Evolutionary conservation across 2,329 filamentous ascomycete genomes (phyloP), one percentile per base, ranked within the genome.

Genomic region (Fusarium domesticum): DNA sequence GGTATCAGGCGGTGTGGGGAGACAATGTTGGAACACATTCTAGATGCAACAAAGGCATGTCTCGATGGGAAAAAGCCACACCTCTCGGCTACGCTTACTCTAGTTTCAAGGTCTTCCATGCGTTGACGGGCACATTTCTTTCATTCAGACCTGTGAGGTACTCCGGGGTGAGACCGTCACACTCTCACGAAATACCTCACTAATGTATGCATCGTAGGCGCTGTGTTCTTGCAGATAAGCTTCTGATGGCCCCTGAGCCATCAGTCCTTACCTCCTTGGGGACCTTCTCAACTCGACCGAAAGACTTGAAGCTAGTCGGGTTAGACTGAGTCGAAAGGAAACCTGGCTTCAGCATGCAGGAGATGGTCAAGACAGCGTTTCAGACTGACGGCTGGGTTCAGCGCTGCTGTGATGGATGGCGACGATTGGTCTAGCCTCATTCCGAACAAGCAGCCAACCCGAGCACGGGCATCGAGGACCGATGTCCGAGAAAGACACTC

Each of bases 71-170:
- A 51, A n/a, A 37, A 28, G 47, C 41, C 42, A 43, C 38, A 35
- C 36, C 43, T 44, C 50, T 60, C 57, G 57, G 57, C 49, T 60
- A 57, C 45, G 53, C 44, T 53, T 60, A 49, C 54, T 58, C 44
- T 37, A 48, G 39, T 41, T 50, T 43, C 47, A 53, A 47, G 42
- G 40, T 35, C 40, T 15, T 34, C 38, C 43, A 40, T 42, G 39
- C 45, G 49, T 18, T 25, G 32, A 38, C 37, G 47, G 43, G 42
- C 25, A 53, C 44, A n/a, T 28, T 17, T 40, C 19, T 43, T 40
- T 37, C 42, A 33, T 34, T 43, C 37, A 45, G 30, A 36, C 23
- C 18, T 50, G 48, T 49, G 58, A 56, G 55, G 50, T 39, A 58
- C 56, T 23, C 37, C 25, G 42, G 43, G 39, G 47, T 57, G 54